These are phyloP conservation scores for Ogataea chonburiensis DNA, from an alignment of 805 yeast species.

Conservation along the genomic window DNA sequence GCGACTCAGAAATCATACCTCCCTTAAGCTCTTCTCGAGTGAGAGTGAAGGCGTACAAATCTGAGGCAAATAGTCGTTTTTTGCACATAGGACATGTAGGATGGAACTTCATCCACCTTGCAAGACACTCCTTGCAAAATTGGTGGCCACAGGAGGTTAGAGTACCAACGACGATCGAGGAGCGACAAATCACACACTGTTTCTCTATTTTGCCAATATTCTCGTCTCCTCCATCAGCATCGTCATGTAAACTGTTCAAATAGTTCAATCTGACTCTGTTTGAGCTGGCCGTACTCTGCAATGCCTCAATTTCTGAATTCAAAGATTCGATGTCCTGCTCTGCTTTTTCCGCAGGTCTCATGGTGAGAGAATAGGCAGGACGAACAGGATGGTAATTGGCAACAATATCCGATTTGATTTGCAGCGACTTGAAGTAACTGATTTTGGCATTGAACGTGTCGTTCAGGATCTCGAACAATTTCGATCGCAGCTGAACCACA, in stretches of 20 bases:
- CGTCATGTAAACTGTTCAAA: slow-evolving; percentile 39
- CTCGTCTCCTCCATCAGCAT: slow-evolving; percentile 26
- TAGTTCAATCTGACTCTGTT: slow-evolving; percentile 47
- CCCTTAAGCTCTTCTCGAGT: slow-evolving; percentile 52
- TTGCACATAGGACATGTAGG: slow-evolving; percentile 83
- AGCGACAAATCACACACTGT: slow-evolving; percentile 77
- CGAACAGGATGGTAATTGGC: slow-evolving; percentile 42
- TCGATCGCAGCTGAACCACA: slow-evolving; percentile 42
- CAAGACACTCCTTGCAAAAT: slow-evolving; percentile 80
- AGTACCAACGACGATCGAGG: slow-evolving; percentile 68
- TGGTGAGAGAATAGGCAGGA: slow-evolving; percentile 4
- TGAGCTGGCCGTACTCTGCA: slow-evolving; percentile 24
- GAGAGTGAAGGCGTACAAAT: slow-evolving; percentile 69
- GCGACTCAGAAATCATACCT: slow-evolving; percentile 33
- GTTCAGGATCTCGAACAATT: slow-evolving; percentile 51
- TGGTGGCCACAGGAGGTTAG: slow-evolving; percentile 90
- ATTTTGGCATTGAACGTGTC: slow-evolving; percentile 76
- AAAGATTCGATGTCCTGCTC: slow-evolving; percentile 17
- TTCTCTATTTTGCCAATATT: slow-evolving; percentile 37
- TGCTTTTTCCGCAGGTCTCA: slow-evolving; percentile 26
- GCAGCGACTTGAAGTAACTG: slow-evolving; percentile 80
- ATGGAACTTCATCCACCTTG: slow-evolving; percentile 60
- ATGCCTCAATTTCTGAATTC: slow-evolving; percentile 15
- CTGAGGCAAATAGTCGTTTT: slow-evolving; percentile 42
- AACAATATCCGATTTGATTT: slow-evolving; percentile 82